Conservation (phyloP, 176 grass and related monocot species). For the Musa troglodytarum region DNA sequence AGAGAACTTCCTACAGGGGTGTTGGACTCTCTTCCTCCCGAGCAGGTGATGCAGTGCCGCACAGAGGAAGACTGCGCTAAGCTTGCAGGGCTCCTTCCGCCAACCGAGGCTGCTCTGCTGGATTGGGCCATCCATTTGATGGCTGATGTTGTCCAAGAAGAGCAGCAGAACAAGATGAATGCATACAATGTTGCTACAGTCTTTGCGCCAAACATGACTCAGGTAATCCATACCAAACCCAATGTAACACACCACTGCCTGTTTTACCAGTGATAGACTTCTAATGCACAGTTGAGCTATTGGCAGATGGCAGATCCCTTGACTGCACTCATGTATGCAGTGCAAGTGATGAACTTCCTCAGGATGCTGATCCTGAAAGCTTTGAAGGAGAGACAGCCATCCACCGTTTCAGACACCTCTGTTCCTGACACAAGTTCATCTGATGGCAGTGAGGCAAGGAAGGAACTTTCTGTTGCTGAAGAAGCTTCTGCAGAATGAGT, state of each 20-base stretch:
- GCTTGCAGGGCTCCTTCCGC: constrained; percentile 46
- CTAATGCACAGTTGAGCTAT: neutral
- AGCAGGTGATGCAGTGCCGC: constrained; percentile 70
- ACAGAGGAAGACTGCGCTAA: constrained; percentile 48
- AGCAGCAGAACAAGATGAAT: constrained; percentile 76
- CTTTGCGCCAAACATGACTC: constrained; percentile 86
- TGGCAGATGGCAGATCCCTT: constrained; percentile 79
- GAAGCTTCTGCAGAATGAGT: constrained; percentile 20
- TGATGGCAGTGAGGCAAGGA: constrained; percentile 17
- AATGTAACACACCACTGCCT: neutral
- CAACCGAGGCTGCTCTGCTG: constrained; percentile 49
- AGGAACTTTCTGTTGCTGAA: constrained; percentile 23
- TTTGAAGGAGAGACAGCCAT: constrained; percentile 54
- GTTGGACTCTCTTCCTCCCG: constrained; percentile 54
- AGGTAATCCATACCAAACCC: constrained; percentile 29
- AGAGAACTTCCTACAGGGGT: constrained; percentile 59
- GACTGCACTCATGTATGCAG: constrained; percentile 80
- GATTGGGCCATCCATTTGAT: constrained; percentile 83
- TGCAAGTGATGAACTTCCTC: constrained; percentile 95
- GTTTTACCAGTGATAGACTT: neutral
- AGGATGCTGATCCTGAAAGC: constrained; percentile 66
- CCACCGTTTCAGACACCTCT: neutral
- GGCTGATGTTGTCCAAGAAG: constrained; percentile 73
- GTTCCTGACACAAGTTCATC: neutral
- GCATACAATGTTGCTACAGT: constrained; percentile 68